Percentiles rank a stretch among this genome's conserved stretches.
phyloP scores from a whole-genome alignment of 2,329 filamentous ascomycete species.

The Colletotrichum paranaense region DNA sequence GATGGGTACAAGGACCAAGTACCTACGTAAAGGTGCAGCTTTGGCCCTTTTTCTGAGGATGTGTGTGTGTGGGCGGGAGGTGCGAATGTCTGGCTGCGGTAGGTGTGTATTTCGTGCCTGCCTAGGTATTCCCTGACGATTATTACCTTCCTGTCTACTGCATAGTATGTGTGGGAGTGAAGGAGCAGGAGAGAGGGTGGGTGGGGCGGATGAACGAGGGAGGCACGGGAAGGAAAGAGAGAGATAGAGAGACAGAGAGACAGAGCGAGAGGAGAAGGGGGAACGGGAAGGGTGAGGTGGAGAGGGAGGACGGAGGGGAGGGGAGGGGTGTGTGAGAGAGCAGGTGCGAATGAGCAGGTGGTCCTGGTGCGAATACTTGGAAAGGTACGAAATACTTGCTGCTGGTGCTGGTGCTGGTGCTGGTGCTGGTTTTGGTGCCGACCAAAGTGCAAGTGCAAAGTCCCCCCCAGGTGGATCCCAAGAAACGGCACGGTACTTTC shows the following conservation, averaged over 20 bases:
- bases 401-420: background rate
- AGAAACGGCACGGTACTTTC: background rate
- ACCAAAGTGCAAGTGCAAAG: conserved; percentile 2
- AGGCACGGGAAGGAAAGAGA: too few relatives aligned
- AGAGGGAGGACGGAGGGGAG: background rate
- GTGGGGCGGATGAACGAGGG: background rate
- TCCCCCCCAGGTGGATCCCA: background rate
- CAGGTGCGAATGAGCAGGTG: background rate
- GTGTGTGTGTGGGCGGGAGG: background rate
- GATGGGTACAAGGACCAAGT: background rate
- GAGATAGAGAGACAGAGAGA: background rate
- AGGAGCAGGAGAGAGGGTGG: background rate
- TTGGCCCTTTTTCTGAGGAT: background rate
- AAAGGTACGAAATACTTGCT: background rate
- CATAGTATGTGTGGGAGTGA: background rate
- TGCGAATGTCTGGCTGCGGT: background rate
- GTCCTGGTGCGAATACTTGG: background rate
- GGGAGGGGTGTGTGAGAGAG: background rate
- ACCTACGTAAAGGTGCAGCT: conserved; percentile 4
- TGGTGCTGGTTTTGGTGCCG: background rate
- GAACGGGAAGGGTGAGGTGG: background rate
- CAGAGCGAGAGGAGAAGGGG: background rate
- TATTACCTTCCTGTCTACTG: too few relatives aligned
- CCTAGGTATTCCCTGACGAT: too few relatives aligned
- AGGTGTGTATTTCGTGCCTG: too few relatives aligned